Conservation (phyloP, 2,329 filamentous ascomycete species). For the Mollisiaceae sp. region DNA sequence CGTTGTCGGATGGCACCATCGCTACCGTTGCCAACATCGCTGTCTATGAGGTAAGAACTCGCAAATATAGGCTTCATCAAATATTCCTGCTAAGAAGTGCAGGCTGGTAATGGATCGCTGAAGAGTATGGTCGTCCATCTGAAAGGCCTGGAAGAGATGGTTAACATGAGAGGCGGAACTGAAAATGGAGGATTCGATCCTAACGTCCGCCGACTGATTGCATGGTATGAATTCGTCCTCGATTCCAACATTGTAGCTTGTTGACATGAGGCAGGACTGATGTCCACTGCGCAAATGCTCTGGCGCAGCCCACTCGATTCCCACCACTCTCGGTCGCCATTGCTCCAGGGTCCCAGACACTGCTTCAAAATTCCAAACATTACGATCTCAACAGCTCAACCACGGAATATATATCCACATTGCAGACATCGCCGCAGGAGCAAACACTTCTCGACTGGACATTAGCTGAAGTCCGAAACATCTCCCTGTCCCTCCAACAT, state of each 20-base stretch:
- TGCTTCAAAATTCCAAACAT: not conserved
- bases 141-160: constrained; percentile 24
- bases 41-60: constrained; percentile 14
- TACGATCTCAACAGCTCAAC: not conserved
- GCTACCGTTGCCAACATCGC: constrained; percentile 23
- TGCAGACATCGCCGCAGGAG: not conserved
- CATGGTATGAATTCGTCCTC: constrained; percentile 8
- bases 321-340: constrained; percentile 16
- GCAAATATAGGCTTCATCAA: not conserved
- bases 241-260: not conserved
- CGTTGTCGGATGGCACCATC: constrained; percentile 18
- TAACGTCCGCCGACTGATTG: constrained; percentile 22
- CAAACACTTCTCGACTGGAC: constrained; percentile 5
- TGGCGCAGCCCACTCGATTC: constrained; percentile 18
- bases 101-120: constrained; percentile 21
- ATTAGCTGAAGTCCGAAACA: constrained; percentile 1
- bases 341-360: not conserved
- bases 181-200: constrained; percentile 18
- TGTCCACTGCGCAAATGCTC: constrained; percentile 16
- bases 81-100: not conserved
- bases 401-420: not conserved
- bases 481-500: constrained; percentile 9
- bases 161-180: constrained; percentile 24
- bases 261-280: constrained; percentile 13
- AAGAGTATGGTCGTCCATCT: constrained; percentile 23